Evolutionary conservation across 176 grass and related monocot genomes (phyloP), one percentile per base, ranked within the genome.

Genomic region (Paspalum vaginatum): DNA sequence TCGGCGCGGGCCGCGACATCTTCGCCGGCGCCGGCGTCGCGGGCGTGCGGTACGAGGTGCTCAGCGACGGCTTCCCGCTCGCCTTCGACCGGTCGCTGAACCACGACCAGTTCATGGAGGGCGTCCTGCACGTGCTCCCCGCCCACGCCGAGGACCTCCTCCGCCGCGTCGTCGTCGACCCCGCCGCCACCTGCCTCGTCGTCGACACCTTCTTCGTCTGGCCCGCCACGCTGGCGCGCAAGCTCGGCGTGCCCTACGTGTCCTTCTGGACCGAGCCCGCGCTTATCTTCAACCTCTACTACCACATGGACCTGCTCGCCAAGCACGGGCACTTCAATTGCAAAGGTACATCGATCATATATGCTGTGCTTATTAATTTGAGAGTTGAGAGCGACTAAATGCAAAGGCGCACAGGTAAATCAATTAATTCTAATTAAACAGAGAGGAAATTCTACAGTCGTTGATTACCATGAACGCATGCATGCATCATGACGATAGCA

Each of bases 261-360:
- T 94, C 92, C 3, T 94, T 91, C 83, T 94, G 89, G 92, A 97
- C 91, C 5, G 83, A 97, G 78, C 74, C 94, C 0, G 88, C 91
- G 5, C 63, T 97, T 67, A 80, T 89, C 78, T 93, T 93, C 84
- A 25, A 12, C 22, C 73, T 97, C 62, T 89, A 93, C 64, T 87
- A 84, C 56, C 91, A 89, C 78, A 81, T 86, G 86, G 65, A 85
- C 38, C 84, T 93, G 40, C 94, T 93, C 74, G 10, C 44, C 11
- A 3, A 74, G 53, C 53, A 93, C 18, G 88, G 88, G 8, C 91
- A 91, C 85, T 91, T 97, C 58, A 67, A 40, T 6, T 85, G 81
- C 67, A 50, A 82, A 63, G 85, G 88, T 97, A 83, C 20, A 12
- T 6, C 1, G 62, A 20, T 66, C 6, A 16, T 47, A 42, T 42